Conservation (phyloP, 176 grass and related monocot genomes). For the Aegilops longissima region DNA sequence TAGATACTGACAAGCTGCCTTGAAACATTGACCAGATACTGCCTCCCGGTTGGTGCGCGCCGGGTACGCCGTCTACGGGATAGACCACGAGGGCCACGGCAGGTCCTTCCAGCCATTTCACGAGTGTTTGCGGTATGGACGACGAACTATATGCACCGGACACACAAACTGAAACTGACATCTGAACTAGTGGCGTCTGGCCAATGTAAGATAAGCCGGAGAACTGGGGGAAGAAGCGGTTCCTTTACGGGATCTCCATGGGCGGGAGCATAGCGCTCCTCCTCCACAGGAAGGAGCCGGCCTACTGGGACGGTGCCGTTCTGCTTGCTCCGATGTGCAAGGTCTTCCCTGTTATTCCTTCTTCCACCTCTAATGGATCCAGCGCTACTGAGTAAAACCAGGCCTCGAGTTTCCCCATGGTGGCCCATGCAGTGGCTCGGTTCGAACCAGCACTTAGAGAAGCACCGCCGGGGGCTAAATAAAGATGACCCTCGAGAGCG, state of each 20-base stretch:
- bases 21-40: slow-evolving; percentile 22
- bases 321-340: slow-evolving; percentile 77
- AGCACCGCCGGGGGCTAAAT: no score
- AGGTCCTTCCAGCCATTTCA: slow-evolving; percentile 58
- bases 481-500: no score
- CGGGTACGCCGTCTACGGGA: slow-evolving; percentile 59
- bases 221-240: slow-evolving; percentile 57
- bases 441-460: no score
- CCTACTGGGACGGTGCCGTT: slow-evolving; percentile 57
- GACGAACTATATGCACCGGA: no score
- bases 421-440: no score
- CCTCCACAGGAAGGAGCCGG: slow-evolving; percentile 47
- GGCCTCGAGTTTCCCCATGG: no score
- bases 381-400: no score
- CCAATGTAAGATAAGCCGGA: slow-evolving; percentile 45
- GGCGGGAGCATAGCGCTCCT: slow-evolving; percentile 52
- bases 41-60: slow-evolving; percentile 42
- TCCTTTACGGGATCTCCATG: slow-evolving; percentile 61
- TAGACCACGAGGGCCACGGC: slow-evolving; percentile 81
- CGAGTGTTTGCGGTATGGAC: slow-evolving; percentile 46
- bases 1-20: no score
- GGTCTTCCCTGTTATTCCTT: slow-evolving; percentile 30
- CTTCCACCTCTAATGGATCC: not conserved
- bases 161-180: not conserved
- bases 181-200: not conserved